A percentile compares a stretch with the other conserved stretches of the same genome.
phyloP scores from a whole-genome alignment of 2,329 filamentous ascomycete species.

The Ceratocystis colombiana region DNA sequence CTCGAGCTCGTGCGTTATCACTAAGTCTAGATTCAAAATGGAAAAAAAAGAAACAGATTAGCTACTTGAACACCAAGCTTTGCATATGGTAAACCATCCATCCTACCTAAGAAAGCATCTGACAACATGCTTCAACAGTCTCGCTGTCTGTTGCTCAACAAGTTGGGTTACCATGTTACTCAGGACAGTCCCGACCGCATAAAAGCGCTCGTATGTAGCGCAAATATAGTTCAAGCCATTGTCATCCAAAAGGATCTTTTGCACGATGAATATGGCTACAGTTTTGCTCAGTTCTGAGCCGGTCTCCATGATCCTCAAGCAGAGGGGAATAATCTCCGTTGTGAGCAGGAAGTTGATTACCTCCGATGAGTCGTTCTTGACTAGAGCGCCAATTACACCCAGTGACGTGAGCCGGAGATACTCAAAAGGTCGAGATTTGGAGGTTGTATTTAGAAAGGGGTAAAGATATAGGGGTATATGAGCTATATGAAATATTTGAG shows the following conservation, averaged over 20 bases:
- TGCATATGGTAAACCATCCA: background rate
- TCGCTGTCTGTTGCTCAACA: constrained; percentile 92
- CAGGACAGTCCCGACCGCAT: constrained; percentile 90
- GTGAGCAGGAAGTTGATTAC: constrained; percentile 98
- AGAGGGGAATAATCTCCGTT: constrained; percentile 96
- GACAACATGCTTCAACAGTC: constrained; percentile 93
- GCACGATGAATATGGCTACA: constrained; percentile 97
- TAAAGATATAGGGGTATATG: constrained; percentile 97
- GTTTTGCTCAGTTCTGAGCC: constrained; percentile 97
- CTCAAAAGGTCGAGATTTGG: constrained; percentile 94
- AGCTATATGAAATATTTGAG: constrained; percentile 43
- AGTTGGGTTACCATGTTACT: constrained; percentile 98
- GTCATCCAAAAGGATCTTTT: constrained; percentile 95
- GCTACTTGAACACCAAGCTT: no score
- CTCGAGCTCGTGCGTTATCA: constrained; percentile 89
- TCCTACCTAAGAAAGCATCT: constrained; percentile 86
- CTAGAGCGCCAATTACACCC: constrained; percentile 89
- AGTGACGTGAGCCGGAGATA: constrained; percentile 92
- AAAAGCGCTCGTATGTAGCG: constrained; percentile 96
- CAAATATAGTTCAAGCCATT: constrained; percentile 97
- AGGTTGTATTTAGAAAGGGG: constrained; percentile 96
- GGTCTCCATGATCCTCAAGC: constrained; percentile 97
- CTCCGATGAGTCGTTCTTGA: constrained; percentile 97
- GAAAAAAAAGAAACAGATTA: background rate
- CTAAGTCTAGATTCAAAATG: constrained; percentile 53